phyloP scores from a whole-genome alignment of 179 eudicot genomes.

The Camellia oleifera region DNA sequence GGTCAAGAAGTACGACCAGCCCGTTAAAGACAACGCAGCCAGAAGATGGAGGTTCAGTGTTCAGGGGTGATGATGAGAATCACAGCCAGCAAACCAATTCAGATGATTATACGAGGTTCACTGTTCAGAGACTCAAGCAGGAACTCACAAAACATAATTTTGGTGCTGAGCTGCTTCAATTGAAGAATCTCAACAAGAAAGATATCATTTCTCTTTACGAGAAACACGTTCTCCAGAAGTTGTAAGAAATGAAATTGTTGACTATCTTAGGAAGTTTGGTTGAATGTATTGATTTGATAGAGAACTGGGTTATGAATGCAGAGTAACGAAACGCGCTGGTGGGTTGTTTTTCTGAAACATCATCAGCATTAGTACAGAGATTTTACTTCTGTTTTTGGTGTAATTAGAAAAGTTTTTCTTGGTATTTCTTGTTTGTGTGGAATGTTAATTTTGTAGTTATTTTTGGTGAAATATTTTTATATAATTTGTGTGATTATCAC shows the following conservation, averaged over 20 bases:
- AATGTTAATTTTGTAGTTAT: background rate
- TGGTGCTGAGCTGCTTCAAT: constrained; percentile 76
- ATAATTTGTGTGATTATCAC: background rate
- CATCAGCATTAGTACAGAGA: background rate
- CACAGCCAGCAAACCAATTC: constrained; percentile 52
- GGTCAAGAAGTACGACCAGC: constrained; percentile 63
- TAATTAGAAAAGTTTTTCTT: background rate
- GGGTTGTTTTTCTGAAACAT: background rate
- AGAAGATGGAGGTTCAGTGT: constrained; percentile 73
- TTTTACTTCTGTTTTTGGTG: background rate
- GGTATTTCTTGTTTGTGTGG: background rate
- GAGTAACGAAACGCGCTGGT: background rate
- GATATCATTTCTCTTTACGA: constrained; percentile 82
- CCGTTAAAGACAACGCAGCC: constrained; percentile 41
- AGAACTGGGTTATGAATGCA: background rate
- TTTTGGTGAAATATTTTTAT: background rate
- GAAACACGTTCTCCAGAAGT: constrained; percentile 58
- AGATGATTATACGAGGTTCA: constrained; percentile 71
- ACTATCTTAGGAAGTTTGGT: background rate
- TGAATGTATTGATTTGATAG: background rate
- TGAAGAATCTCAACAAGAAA: constrained; percentile 73
- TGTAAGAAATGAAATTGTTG: constrained; percentile 15
- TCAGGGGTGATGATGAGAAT: constrained; percentile 58
- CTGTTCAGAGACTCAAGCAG: constrained; percentile 67
- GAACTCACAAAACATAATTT: constrained; percentile 74